Conservation (phyloP, 73 alveolate genomes). For the Paramecium sexaurelia region DNA sequence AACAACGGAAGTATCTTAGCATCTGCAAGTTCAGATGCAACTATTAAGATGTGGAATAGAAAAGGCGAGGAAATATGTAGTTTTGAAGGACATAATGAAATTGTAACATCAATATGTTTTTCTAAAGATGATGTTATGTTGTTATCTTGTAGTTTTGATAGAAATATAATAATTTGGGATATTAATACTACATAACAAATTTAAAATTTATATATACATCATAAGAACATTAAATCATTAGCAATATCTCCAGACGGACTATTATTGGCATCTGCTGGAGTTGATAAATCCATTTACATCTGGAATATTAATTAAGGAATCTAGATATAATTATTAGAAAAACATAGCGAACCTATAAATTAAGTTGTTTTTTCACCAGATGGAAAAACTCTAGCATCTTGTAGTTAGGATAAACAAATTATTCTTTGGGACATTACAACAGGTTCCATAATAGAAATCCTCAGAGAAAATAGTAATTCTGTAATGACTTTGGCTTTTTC, state of each 20-base stretch:
- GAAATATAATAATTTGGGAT: not conserved
- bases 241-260: conserved; percentile 90
- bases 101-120: not conserved
- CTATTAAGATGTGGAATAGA: not conserved
- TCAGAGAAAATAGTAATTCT: too few relatives aligned
- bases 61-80: not conserved
- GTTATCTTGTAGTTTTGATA: not conserved
- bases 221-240: not conserved
- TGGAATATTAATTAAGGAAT: not conserved
- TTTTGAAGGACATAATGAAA: not conserved
- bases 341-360: not conserved
- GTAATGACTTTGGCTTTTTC: conserved; percentile 78
- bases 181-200: too few relatives aligned
- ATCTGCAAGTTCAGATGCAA: not conserved
- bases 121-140: not conserved
- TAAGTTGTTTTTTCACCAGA: not conserved
- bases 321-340: not conserved
- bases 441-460: too few relatives aligned
- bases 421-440: not conserved
- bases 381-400: not conserved
- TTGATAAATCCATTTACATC: conserved; percentile 72
- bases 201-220: too few relatives aligned
- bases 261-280: conserved; percentile 89
- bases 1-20: not conserved
- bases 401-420: not conserved